phyloP scores from a whole-genome alignment of 345 rosid species.

The Gynandropsis gynandra region DNA sequence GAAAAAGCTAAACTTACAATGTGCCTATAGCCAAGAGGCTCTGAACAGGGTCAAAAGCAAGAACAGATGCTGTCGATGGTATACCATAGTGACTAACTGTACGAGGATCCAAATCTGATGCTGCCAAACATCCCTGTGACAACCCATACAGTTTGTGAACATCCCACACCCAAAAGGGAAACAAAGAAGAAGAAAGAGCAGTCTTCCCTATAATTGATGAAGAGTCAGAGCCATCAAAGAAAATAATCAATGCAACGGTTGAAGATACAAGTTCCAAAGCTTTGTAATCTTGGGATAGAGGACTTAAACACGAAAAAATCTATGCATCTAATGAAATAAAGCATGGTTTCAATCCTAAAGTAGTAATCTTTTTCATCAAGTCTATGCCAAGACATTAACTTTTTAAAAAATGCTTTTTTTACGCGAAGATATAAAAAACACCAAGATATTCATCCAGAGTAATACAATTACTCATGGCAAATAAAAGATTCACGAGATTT shows the following conservation, averaged over 20 bases:
- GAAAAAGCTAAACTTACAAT: slow-evolving; percentile 45
- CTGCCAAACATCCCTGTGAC: slow-evolving; percentile 27
- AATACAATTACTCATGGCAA: not conserved
- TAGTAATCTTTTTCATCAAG: slow-evolving; percentile 7
- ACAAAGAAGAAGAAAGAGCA: not conserved
- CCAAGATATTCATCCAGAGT: too few species aligned
- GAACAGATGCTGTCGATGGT: slow-evolving; percentile 71
- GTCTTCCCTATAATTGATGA: not conserved
- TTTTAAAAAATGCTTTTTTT: not conserved
- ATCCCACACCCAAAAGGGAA: slow-evolving; percentile 11
- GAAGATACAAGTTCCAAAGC: not conserved
- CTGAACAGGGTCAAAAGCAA: slow-evolving; percentile 74
- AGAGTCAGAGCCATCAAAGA: not conserved
- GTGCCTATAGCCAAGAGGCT: slow-evolving; percentile 76
- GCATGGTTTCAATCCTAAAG: slow-evolving; percentile 4
- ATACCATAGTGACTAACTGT: slow-evolving; percentile 61
- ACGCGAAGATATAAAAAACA: too few species aligned
- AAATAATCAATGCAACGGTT: not conserved
- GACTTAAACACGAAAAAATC: not conserved
- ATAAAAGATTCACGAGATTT: not conserved
- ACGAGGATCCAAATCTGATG: slow-evolving; percentile 47
- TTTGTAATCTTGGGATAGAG: not conserved
- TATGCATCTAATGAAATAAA: slow-evolving; percentile 5
- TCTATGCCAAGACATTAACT: not conserved
- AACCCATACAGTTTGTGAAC: slow-evolving; percentile 16